Percentiles rank a stretch among this genome's conserved stretches.
Conservation (phyloP, 345 rosid species). For the Mangifera indica region DNA sequence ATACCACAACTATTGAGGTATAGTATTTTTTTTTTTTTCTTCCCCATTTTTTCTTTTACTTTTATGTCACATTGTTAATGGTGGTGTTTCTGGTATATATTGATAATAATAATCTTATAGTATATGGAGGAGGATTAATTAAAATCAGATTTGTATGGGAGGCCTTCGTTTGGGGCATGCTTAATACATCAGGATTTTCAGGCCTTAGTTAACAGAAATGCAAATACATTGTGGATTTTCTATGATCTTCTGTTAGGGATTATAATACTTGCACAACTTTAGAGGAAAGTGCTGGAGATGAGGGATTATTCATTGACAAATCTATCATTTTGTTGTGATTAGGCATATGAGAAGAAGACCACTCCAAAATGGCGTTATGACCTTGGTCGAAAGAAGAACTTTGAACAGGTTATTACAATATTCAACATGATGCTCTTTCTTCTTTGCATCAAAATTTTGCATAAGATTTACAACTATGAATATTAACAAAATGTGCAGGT, state of each 20-base stretch:
- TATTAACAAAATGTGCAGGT: background rate
- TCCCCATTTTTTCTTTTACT: conserved; percentile 1
- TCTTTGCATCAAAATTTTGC: background rate
- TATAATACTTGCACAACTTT: background rate
- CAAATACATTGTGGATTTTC: background rate
- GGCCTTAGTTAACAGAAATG: background rate
- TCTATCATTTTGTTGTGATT: conserved; percentile 24
- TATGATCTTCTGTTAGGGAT: background rate
- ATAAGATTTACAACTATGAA: background rate
- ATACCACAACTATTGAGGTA: conserved; percentile 98
- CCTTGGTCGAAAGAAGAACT: conserved; percentile 80
- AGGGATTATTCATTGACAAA: background rate
- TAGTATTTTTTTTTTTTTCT: background rate
- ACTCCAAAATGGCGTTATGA: conserved; percentile 92
- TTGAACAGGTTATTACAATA: conserved; percentile 68
- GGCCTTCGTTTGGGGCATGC: too few relatives aligned
- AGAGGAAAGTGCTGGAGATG: background rate
- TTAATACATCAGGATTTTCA: too few relatives aligned
- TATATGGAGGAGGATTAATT: too few relatives aligned
- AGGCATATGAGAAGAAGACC: conserved; percentile 98
- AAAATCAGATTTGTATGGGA: too few relatives aligned
- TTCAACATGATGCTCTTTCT: conserved; percentile 5
- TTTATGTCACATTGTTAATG: background rate
- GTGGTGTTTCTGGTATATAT: background rate
- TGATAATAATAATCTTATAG: background rate